Evolutionary conservation across 495 filamentous ascomycete genomes (phyloP).

Genomic region (Zalerion maritima): DNA sequence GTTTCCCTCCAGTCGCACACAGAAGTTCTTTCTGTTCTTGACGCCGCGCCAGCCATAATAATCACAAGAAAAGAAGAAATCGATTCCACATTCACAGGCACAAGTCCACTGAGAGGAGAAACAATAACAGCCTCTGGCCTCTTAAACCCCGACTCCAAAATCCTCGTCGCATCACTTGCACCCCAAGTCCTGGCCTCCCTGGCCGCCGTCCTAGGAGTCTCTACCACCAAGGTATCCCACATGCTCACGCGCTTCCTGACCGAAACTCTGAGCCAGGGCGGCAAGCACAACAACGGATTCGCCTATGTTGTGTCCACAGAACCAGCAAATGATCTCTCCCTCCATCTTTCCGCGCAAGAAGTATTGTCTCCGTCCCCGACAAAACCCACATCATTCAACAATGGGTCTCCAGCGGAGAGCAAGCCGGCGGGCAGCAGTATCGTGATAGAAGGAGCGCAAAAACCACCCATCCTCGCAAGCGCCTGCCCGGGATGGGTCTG

Average conservation of each 20-base stretch:
- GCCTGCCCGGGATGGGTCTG: slow-evolving; percentile 97
- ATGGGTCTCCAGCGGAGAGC: not conserved
- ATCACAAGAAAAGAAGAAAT: slow-evolving; percentile 13
- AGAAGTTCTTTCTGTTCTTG: slow-evolving; percentile 74
- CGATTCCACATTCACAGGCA: too few relatives aligned
- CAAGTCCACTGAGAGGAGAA: slow-evolving; percentile 1
- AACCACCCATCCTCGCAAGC: slow-evolving; percentile 75
- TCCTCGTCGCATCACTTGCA: slow-evolving; percentile 83
- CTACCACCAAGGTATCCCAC: slow-evolving; percentile 53
- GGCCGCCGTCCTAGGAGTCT: slow-evolving; percentile 64
- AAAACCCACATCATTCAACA: too few relatives aligned
- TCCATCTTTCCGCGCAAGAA: slow-evolving; percentile 73
- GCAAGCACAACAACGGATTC: slow-evolving; percentile 60
- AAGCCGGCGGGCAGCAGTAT: not conserved
- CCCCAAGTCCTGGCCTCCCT: slow-evolving; percentile 80
- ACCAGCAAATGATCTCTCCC: slow-evolving; percentile 54
- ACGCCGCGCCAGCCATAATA: slow-evolving; percentile 42
- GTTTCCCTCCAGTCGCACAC: slow-evolving; percentile 83
- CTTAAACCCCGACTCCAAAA: slow-evolving; percentile 35
- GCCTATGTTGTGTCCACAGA: slow-evolving; percentile 83
- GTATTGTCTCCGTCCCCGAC: slow-evolving; percentile 31
- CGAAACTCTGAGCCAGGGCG: slow-evolving; percentile 51
- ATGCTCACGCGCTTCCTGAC: slow-evolving; percentile 74
- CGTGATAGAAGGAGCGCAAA: slow-evolving; percentile 27
- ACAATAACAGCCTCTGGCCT: slow-evolving; percentile 19